Percentiles rank a stretch among this genome's conserved stretches.
Evolutionary conservation across 257 asterid species (phyloP).

Genomic region (Hygrophila difformis): DNA sequence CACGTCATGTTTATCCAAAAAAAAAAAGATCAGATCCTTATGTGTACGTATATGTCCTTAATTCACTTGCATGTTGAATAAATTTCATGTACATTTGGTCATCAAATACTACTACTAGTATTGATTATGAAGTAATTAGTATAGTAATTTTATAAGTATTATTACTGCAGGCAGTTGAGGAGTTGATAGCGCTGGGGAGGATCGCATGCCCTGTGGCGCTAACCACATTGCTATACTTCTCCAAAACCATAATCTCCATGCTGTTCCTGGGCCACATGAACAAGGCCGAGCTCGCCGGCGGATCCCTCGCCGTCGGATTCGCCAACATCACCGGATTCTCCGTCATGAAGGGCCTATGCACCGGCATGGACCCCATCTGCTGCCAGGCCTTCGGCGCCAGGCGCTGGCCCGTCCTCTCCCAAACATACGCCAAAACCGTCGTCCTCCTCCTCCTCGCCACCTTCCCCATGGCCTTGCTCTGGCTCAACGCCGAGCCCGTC

Average conservation of each 20-base stretch:
- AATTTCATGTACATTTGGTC: no score
- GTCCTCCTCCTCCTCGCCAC: conserved; percentile 53
- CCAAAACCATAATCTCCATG: conserved; percentile 78
- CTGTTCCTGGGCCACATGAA: conserved; percentile 76
- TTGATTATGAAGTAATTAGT: no score
- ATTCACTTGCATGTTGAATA: no score
- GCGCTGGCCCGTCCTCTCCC: conserved; percentile 45
- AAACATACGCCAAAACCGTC: conserved; percentile 55
- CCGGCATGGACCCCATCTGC: conserved; percentile 86
- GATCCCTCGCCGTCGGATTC: conserved; percentile 73
- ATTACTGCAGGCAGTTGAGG: conserved; percentile 47
- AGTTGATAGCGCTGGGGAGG: conserved; percentile 31
- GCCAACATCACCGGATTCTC: conserved; percentile 77
- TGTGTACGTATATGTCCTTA: no score
- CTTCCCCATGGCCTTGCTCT: conserved; percentile 46
- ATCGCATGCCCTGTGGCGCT: conserved; percentile 70
- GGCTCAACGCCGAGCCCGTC: conserved; percentile 56
- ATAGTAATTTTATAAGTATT: no score
- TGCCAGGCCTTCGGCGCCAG: conserved; percentile 79
- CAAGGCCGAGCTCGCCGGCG: conserved; percentile 67
- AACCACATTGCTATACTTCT: conserved; percentile 53
- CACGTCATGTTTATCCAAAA: no score
- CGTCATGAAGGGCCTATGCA: conserved; percentile 66
- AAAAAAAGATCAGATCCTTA: no score
- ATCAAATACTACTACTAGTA: no score